These are phyloP conservation scores for Arctostaphylos glauca DNA, from an alignment of 148 eudicot genomes.

Conservation along the genomic window DNA sequence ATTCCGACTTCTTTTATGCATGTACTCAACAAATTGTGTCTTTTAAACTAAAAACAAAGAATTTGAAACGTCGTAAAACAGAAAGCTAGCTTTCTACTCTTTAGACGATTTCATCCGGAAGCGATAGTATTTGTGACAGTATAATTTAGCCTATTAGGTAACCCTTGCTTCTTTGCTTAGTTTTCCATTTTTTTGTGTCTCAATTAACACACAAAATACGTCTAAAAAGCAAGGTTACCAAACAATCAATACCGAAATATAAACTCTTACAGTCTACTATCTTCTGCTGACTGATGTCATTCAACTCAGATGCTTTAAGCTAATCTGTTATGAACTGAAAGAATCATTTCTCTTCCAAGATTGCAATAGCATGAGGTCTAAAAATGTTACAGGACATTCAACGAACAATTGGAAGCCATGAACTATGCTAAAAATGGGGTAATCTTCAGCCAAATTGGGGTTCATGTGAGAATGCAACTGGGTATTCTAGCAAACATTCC, in stretches of 20 bases:
- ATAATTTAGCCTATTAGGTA: not conserved
- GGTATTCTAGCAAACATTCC: not conserved
- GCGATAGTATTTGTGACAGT: not conserved
- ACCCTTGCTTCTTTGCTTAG: no score
- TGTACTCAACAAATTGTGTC: not conserved
- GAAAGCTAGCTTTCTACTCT: not conserved
- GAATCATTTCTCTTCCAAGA: not conserved
- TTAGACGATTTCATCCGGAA: not conserved
- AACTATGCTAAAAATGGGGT: not conserved
- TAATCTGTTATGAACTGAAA: not conserved
- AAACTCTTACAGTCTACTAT: not conserved
- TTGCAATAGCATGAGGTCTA: not conserved
- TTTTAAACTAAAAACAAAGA: not conserved
- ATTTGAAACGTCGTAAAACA: not conserved
- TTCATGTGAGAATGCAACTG: not conserved
- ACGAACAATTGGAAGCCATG: not conserved
- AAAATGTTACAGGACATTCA: not conserved
- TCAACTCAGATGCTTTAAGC: not conserved
- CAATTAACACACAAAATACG: no score
- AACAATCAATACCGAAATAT: not conserved
- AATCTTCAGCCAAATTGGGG: not conserved
- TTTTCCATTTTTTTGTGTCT: no score
- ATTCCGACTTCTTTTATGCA: not conserved
- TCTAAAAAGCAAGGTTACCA: no score
- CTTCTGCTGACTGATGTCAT: not conserved